phyloP scores from a whole-genome alignment of 2,329 filamentous ascomycete species.

The Fusarium liriodendri region DNA sequence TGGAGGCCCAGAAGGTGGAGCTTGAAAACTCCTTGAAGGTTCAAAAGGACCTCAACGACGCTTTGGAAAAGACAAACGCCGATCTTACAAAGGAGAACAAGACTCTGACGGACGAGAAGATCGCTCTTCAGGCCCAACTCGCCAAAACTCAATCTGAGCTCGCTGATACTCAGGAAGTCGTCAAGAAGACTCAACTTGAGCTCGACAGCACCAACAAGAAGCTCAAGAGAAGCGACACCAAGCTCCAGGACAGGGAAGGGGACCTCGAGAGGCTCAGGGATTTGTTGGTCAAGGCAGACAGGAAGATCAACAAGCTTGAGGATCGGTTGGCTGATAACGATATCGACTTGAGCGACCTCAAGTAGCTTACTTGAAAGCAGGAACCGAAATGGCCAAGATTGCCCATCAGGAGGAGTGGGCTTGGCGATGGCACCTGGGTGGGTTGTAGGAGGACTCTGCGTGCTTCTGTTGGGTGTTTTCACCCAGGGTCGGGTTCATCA shows the following conservation, averaged over 20 bases:
- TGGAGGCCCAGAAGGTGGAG: background rate
- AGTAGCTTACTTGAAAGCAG: background rate
- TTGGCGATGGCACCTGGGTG: background rate
- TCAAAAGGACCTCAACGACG: background rate
- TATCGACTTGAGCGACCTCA: background rate
- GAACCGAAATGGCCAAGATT: background rate
- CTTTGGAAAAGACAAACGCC: background rate
- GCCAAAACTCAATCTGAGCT: background rate
- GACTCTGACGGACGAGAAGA: background rate
- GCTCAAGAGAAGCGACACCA: background rate
- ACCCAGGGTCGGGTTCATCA: background rate
- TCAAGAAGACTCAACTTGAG: background rate
- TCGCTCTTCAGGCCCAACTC: background rate
- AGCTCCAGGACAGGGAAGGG: background rate
- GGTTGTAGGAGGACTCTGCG: background rate
- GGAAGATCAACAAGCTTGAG: background rate
- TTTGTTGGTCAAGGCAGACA: background rate
- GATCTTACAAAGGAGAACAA: background rate
- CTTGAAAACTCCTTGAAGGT: background rate
- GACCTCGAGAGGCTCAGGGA: background rate
- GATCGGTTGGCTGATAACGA: background rate
- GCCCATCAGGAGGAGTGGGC: background rate
- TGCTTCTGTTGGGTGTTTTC: background rate
- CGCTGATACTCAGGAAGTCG: background rate
- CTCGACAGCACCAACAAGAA: background rate